Evolutionary conservation across 192 early-diverging fungal genomes (phyloP), one percentile per base, ranked within the genome.

Genomic region (Linnemannia elongata): DNA sequence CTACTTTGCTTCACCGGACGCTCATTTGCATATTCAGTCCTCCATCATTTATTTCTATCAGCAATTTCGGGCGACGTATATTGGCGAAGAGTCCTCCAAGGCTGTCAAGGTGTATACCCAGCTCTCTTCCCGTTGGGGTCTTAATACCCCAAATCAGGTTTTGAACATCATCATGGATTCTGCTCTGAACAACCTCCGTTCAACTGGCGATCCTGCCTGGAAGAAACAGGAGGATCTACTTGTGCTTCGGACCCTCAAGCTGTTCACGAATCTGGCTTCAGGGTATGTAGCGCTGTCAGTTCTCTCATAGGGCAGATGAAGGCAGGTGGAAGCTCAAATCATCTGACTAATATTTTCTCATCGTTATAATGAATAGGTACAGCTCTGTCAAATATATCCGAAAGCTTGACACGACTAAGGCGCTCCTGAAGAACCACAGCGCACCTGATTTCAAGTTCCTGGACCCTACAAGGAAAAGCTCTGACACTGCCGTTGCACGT

Each of bases 11-110:
- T 87, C 85, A 42, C 68, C 85, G 8, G 80, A 87, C n/a, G 85
- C 85, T 7, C 79, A 87, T 71, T 70, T 87, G 18, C 70, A 87
- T 38, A 63, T 87, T 22, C 79, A 87, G 80, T 90, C 94, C 44
- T 93, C 96, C 8, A 93, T 98, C 77, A 80, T 97, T 20, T 95
- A 95, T 76, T 93, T 97, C 76, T 96, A 95, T 78, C 89, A 90
- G 6, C 89, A 91, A 63, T 97, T 98, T 80, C 88, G 95, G 35
- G 93, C 94, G 42, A 91, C 93, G 22, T 97, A 97, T 82, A 92
- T 97, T 36, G 92, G 95, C 78, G 96, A 97, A 77, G 90, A 91
- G 36, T 85, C 90, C 24, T 80, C 91, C 47, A 90, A 90, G 55
- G 89, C 88, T 9, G 87, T 91, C 2, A 89, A 97, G 76, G 94